These are phyloP conservation scores for Eimeria maxima DNA, from an alignment of 169 alveolate genomes.

Conservation along the genomic window DNA sequence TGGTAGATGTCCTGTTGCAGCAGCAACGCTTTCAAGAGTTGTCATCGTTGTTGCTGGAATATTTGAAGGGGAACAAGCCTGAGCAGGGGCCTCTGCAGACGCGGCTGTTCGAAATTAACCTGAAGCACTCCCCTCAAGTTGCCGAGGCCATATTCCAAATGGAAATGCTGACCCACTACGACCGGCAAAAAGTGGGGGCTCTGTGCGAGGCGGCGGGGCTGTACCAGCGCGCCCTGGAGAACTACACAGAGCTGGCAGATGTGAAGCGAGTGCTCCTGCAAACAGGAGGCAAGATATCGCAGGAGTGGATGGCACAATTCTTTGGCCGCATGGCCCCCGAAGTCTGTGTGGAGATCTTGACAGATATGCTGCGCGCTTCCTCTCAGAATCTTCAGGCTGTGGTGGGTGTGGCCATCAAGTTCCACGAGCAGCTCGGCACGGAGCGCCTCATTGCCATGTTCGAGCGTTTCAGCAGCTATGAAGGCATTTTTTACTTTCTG, in stretches of 20 bases:
- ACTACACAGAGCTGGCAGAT: constrained; percentile 96
- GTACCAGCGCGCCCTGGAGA: constrained; percentile 98
- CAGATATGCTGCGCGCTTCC: constrained; percentile 94
- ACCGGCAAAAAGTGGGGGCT: constrained; percentile 97
- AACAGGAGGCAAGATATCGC: constrained; percentile 77
- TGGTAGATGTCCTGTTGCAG: constrained; percentile 94
- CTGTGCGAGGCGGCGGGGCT: constrained; percentile 99
- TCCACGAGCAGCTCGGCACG: constrained; percentile 94
- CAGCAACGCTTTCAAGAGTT: constrained; percentile 97
- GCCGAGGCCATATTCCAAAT: constrained; percentile 98
- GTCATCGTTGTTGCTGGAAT: constrained; percentile 98
- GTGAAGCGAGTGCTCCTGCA: constrained; percentile 94
- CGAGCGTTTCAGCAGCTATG: constrained; percentile 82
- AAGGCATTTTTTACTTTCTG: constrained; percentile 93
- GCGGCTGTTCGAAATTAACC: constrained; percentile 97
- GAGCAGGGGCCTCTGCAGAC: constrained; percentile 99
- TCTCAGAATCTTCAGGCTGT: constrained; percentile 90
- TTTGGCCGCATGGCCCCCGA: constrained; percentile 68
- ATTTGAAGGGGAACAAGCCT: constrained; percentile 97
- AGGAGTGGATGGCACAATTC: constrained; percentile 79
- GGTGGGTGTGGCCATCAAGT: constrained; percentile 91
- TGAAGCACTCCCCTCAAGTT: constrained; percentile 94
- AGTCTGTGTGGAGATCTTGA: constrained; percentile 84
- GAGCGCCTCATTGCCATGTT: constrained; percentile 93
- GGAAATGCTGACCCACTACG: constrained; percentile 98